phyloP scores from a whole-genome alignment of 2,329 filamentous ascomycete genomes.

The Aplosporella prunicola region DNA sequence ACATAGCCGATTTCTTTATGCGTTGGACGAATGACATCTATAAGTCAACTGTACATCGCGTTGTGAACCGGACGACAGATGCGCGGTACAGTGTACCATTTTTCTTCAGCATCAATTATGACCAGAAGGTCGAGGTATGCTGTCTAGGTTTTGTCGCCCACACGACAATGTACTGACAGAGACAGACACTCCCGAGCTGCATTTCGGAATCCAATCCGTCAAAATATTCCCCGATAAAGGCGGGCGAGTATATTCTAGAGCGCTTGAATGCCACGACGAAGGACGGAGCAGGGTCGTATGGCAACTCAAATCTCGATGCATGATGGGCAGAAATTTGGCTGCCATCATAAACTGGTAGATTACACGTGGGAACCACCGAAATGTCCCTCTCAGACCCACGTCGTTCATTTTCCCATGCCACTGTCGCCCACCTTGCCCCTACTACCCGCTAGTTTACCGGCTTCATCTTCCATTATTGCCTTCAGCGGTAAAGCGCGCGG shows the following conservation, averaged over 20 bases:
- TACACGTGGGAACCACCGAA: no score
- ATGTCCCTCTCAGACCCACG: no score
- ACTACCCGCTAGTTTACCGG: no score
- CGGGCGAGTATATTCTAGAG: slow-evolving; percentile 33
- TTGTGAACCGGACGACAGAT: slow-evolving; percentile 30
- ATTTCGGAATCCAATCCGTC: slow-evolving; percentile 23
- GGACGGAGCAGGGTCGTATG: slow-evolving; percentile 22
- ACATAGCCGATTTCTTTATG: slow-evolving; percentile 44
- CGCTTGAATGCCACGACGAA: slow-evolving; percentile 24
- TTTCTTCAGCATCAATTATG: slow-evolving; percentile 38
- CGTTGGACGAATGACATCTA: slow-evolving; percentile 43
- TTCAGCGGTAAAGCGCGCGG: no score
- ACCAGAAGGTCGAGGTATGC: slow-evolving; percentile 26
- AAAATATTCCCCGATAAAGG: slow-evolving; percentile 27
- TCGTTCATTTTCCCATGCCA: no score
- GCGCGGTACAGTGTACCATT: slow-evolving; percentile 40
- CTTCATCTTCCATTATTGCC: no score
- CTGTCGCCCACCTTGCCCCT: no score
- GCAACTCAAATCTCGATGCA: no score
- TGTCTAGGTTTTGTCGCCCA: not conserved
- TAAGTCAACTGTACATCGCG: slow-evolving; percentile 41
- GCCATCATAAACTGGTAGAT: no score
- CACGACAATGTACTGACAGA: not conserved
- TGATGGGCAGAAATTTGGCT: no score
- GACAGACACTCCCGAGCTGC: slow-evolving; percentile 28